Conservation (phyloP, 2,329 filamentous ascomycete genomes). For the Macrophomina tecta region DNA sequence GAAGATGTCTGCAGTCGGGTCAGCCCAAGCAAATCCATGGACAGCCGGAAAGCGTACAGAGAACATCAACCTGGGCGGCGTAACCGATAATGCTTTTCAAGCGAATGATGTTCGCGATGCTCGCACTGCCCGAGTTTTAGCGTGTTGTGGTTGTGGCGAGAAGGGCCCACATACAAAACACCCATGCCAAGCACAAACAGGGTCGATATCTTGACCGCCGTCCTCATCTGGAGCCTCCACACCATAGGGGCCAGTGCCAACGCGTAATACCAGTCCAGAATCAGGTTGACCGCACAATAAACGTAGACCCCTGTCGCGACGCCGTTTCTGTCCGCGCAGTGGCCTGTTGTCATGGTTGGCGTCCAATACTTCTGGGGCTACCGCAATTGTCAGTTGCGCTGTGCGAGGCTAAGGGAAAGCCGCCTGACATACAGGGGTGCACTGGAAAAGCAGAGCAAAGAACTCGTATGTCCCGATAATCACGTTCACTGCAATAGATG, state of each 20-base stretch:
- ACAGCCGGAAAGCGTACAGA: background rate
- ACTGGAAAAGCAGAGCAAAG: constrained; percentile 19
- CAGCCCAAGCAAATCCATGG: background rate
- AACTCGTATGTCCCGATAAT: constrained; percentile 15
- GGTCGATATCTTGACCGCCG: constrained; percentile 9
- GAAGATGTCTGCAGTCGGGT: background rate
- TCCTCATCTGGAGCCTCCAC: constrained; percentile 15
- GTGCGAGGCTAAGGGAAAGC: background rate
- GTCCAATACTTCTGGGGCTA: constrained; percentile 8
- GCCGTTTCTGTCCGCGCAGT: background rate
- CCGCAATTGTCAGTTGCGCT: background rate
- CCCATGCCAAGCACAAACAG: background rate
- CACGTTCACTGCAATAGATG: constrained; percentile 11
- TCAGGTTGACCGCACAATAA: constrained; percentile 2
- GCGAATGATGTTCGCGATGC: constrained; percentile 17
- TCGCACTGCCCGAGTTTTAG: background rate
- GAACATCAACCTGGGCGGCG: background rate
- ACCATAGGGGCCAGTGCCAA: constrained; percentile 17
- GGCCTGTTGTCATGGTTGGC: background rate
- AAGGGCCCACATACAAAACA: background rate
- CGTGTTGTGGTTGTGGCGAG: background rate
- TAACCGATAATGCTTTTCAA: constrained; percentile 5
- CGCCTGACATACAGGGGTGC: background rate
- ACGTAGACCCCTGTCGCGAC: constrained; percentile 16
- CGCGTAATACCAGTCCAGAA: constrained; percentile 20